Evolutionary conservation across 2,329 filamentous ascomycete genomes (phyloP), one percentile per base, ranked within the genome.

Genomic region (Aphanocladium album): DNA sequence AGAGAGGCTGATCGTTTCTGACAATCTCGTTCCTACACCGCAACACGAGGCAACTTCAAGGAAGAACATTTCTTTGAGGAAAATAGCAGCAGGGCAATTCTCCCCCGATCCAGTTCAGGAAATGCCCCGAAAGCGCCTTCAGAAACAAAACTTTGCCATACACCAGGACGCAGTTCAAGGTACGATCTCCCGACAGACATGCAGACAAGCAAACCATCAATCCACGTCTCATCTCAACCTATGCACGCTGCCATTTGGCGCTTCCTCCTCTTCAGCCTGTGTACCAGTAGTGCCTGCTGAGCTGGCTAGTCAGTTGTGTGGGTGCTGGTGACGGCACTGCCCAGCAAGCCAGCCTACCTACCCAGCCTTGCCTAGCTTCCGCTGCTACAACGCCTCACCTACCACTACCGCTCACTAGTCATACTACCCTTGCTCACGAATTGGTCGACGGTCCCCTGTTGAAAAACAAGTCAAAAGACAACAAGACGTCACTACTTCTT

Each of bases 91-190:
- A 54, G 41, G n/a, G n/a, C 33, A 27, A n/a, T 7, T 39, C 27
- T 35, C 41, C 21, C 25, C 54, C 12, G 27, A 46, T 35, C 25
- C 45, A 39, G 25, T 33, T 30, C 19, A 9, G 23, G 41, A 59
- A 50, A 75, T 74, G 70, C 66, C 65, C 39, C 68, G 69, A 65
- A 71, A 70, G 62, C 69, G 70, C 50, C 65, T 74, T 37, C 67
- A 69, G 52, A 72, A 70, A 56, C 72, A 69, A 60, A 68, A 70
- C 50, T 74, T 76, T 64, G 62, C 70, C 55, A 73, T 74, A 58
- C 73, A 73, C 60, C 72, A 69, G 58, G 73, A 73, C 67, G 52
- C 62, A 53, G 58, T 41, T 37, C 61, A 62, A 63, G 62, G 64
- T 68, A 64, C 58, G 62, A 54, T 55, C 54, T 58, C 50, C 37